These are phyloP conservation scores for Hymenoscyphus infarciens DNA, from an alignment of 2,329 filamentous ascomycete genomes.

Conservation along the genomic window DNA sequence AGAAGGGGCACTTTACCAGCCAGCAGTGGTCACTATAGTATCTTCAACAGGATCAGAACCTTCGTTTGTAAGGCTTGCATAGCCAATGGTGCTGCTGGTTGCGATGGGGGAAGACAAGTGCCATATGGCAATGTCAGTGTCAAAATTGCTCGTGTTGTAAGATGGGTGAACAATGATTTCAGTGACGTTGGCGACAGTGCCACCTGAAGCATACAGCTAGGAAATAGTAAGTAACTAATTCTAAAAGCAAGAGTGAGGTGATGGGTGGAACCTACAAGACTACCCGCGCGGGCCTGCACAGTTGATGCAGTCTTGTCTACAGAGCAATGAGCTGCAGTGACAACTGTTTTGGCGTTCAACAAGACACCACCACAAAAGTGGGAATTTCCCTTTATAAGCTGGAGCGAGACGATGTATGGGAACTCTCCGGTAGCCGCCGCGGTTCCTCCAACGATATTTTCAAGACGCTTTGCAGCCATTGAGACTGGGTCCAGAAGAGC, in stretches of 20 bases:
- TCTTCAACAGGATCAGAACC: conserved; percentile 19
- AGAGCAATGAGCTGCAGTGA: conserved; percentile 28
- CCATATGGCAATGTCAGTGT: conserved; percentile 25
- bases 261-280: conserved; percentile 19
- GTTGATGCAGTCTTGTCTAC: conserved; percentile 10
- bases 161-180: conserved; percentile 19
- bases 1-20: conserved; percentile 4
- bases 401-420: conserved; percentile 23
- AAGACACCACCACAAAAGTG: conserved; percentile 25
- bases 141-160: conserved; percentile 12
- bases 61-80: conserved; percentile 19
- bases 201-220: conserved; percentile 21
- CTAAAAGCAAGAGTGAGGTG: neutral
- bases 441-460: conserved; percentile 16
- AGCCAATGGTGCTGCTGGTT: conserved; percentile 20
- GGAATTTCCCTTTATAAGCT: conserved; percentile 3
- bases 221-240: neutral
- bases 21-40: conserved; percentile 12
- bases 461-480: too few relatives aligned
- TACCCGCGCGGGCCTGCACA: conserved; percentile 24
- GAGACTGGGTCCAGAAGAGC: too few relatives aligned
- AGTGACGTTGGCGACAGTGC: conserved; percentile 15
- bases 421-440: conserved; percentile 21
- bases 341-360: conserved; percentile 23
- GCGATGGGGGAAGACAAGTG: conserved; percentile 18